Conservation (phyloP, 208 protist genomes). For the Leishmania arabica region DNA sequence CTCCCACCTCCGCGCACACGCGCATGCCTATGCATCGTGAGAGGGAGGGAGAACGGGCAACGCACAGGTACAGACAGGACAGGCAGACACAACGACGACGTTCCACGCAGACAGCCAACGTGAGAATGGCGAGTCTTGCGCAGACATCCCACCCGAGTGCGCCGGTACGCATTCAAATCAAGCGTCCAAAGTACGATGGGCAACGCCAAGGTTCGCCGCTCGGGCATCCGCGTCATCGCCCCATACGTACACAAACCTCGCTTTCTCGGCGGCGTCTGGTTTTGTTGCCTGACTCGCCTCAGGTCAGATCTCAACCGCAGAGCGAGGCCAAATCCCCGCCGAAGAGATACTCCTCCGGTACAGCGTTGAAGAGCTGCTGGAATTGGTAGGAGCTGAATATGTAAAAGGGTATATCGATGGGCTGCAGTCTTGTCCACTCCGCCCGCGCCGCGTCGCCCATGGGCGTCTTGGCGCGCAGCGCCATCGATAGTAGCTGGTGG, state of each 20-base stretch:
- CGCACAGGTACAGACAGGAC: neutral
- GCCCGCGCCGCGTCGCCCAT: conserved; percentile 91
- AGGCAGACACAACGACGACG: neutral
- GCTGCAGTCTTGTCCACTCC: conserved; percentile 88
- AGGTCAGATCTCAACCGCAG: conserved; percentile 37
- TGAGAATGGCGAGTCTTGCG: neutral
- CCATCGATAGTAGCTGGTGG: conserved; percentile 79
- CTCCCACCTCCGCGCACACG: neutral
- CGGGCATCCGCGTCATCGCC: neutral
- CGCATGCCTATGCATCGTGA: too few relatives aligned
- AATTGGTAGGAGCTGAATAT: conserved; percentile 85
- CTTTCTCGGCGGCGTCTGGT: neutral
- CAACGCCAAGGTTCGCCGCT: neutral
- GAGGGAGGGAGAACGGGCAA: neutral
- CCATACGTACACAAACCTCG: neutral
- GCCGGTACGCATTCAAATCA: neutral
- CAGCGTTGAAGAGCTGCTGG: conserved; percentile 74
- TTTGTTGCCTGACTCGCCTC: neutral
- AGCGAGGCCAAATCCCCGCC: conserved; percentile 76
- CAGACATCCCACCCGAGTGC: neutral
- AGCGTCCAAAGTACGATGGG: neutral
- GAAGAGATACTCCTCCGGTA: conserved; percentile 73
- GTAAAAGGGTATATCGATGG: conserved; percentile 84
- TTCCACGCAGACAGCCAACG: neutral
- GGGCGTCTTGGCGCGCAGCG: conserved; percentile 82